These are phyloP conservation scores for Ophiocordyceps camponoti-floridani DNA, from an alignment of 2,329 filamentous ascomycete species.

Conservation along the genomic window DNA sequence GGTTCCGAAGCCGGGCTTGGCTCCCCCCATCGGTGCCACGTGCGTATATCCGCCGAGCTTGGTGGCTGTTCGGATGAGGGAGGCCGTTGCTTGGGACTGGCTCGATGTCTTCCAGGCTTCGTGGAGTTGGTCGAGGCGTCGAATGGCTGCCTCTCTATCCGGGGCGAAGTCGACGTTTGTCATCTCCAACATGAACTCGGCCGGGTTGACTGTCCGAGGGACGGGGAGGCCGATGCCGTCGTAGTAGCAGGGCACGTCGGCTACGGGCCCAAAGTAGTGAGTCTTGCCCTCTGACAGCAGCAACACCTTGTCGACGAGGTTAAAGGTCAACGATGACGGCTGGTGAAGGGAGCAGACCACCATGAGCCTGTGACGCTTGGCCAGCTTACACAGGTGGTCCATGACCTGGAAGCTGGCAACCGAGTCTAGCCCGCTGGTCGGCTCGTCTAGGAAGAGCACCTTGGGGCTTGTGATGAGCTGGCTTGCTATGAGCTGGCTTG, in stretches of 20 bases:
- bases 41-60: not conserved
- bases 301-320: conserved; percentile 63
- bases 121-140: conserved; percentile 12
- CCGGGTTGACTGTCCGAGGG: conserved; percentile 57
- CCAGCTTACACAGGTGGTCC: conserved; percentile 49
- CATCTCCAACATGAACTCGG: conserved; percentile 63
- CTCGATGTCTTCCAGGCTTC: conserved; percentile 7
- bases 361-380: conserved; percentile 50
- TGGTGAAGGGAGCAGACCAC: conserved; percentile 76
- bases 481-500: conserved; percentile 63
- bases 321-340: conserved; percentile 62
- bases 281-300: conserved; percentile 54
- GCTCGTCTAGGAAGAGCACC: conserved; percentile 70
- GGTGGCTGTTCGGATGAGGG: not conserved
- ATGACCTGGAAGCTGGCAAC: conserved; percentile 62
- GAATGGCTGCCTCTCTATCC: conserved; percentile 23
- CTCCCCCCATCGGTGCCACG: too few relatives aligned
- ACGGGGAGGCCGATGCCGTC: conserved; percentile 39
- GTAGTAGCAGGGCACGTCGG: conserved; percentile 45
- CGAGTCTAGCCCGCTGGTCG: conserved; percentile 70
- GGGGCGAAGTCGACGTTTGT: conserved; percentile 59
- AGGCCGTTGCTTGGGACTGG: not conserved
- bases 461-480: conserved; percentile 68
- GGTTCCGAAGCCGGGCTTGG: conserved; percentile 23
- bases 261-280: conserved; percentile 50